Percentiles rank a stretch among this genome's conserved stretches.
phyloP scores from a whole-genome alignment of 2,329 filamentous ascomycete species.

The Arthrinium puccinioides region DNA sequence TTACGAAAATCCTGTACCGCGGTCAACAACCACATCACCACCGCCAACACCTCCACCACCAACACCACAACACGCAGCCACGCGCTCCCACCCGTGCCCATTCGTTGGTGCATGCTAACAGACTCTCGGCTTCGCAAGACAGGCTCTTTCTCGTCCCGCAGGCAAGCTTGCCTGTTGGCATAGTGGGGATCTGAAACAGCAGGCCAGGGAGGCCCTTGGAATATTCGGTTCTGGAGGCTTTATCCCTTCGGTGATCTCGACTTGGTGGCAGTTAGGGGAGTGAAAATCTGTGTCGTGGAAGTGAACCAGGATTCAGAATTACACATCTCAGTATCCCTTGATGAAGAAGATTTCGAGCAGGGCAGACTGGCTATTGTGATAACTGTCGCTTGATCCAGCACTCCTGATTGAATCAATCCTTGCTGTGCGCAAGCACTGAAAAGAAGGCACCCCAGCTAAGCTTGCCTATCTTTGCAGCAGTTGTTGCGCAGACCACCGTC shows the following conservation, averaged over 20 bases:
- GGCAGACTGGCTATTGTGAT: constrained; percentile 7
- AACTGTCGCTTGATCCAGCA: constrained; percentile 6
- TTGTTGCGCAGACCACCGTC: neutral
- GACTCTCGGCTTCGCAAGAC: too few species aligned
- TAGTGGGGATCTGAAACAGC: constrained; percentile 5
- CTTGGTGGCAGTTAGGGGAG: too few species aligned
- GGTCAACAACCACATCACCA: neutral
- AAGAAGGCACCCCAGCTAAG: constrained; percentile 4
- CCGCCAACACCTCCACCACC: neutral
- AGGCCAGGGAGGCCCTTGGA: too few species aligned
- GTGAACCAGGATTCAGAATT: constrained; percentile 6
- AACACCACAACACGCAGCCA: constrained; percentile 1
- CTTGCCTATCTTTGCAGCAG: neutral
- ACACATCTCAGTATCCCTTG: constrained; percentile 7
- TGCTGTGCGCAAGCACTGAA: constrained; percentile 6
- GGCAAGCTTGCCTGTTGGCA: constrained; percentile 6
- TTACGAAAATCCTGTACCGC: neutral
- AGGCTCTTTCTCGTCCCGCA: neutral
- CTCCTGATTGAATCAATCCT: constrained; percentile 6
- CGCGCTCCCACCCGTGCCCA: constrained; percentile 1
- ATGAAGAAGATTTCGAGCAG: constrained; percentile 7
- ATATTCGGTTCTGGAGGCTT: too few species aligned
- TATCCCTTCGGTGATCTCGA: too few species aligned
- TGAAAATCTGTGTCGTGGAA: constrained; percentile 5
- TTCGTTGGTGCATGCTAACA: neutral